Evolutionary conservation across 164 flowering plant genomes (phyloP), one percentile per base, ranked within the genome.

Genomic region (Nelumbo lutea): DNA sequence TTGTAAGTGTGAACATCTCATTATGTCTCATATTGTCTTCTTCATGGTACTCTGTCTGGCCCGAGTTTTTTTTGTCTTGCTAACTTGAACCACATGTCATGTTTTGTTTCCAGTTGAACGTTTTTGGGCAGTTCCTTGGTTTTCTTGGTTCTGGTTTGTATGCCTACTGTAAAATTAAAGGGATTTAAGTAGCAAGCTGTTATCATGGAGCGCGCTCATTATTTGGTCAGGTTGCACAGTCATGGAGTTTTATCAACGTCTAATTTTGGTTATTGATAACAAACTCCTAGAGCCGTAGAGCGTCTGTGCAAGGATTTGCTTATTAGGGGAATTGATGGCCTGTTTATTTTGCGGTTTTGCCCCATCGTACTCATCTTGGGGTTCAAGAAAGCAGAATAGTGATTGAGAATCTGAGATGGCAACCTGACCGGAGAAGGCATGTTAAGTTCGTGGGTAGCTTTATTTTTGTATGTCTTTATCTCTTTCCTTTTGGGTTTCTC

Each of bases 71-170:
- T 13, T 43, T n/a, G 2, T 51, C 44, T 66, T 41, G 13, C 42
- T 70, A 15, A 42, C 11, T 2, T n/a, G 42, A 50, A 51, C 40
- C 27, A 55, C 3, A 58, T 58, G 44, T 27, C n/a, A 5, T 41
- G 41, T 62, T 69, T 77, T 63, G 64, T 41, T 75, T 73, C 64
- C 90, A 94, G 98, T 70, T 85, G 72, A 94, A 94, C 78, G 80
- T 94, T 41, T 65, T 82, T 44, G 98, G 98, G 52, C 97, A 91
- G 73, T 63, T 73, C 71, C 87, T 90, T 51, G 98, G 98, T 39
- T 94, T 94, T 73, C 42, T 85, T 27, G 98, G 97, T 44, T 89
- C 98, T 15, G 93, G 93, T 63, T 66, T 90, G 66, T 94, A 94
- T 77, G 98, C 98, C 6, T 88, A 82, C 70, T 83, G 83, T 71